Conservation (phyloP, 208 protist genomes). For the Balamuthia mandrillaris region DNA sequence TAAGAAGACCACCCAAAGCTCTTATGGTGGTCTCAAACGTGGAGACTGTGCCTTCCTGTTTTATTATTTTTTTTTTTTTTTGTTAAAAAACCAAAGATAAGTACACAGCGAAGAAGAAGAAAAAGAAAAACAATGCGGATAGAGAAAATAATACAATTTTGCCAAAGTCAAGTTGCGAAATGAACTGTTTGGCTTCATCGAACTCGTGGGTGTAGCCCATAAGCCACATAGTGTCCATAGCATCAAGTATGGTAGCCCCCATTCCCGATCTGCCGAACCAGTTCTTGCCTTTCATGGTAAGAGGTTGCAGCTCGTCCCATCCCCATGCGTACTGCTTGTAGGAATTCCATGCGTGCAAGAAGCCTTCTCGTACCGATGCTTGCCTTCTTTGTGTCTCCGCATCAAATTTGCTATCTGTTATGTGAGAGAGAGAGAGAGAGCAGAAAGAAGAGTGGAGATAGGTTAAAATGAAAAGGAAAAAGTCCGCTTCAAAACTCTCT, state of each 20-base stretch:
- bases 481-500: too few species aligned
- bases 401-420: too few species aligned
- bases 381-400: not conserved
- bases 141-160: not conserved
- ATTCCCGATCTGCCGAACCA: too few species aligned
- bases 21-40: constrained; percentile 60
- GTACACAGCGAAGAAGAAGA: not conserved
- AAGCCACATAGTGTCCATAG: not conserved
- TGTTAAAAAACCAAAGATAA: not conserved
- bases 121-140: not conserved
- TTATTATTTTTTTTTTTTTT: too few species aligned
- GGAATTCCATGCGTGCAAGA: not conserved
- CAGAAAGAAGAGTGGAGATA: too few species aligned
- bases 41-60: not conserved
- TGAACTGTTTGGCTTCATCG: not conserved
- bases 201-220: not conserved
- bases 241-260: not conserved
- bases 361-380: not conserved
- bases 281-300: not conserved
- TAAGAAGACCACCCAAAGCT: constrained; percentile 47
- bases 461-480: too few species aligned
- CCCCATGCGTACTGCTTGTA: not conserved
- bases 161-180: not conserved
- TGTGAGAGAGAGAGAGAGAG: too few species aligned
- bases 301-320: not conserved